These are phyloP conservation scores for Cruciata laevipes DNA, from an alignment of 257 asterid genomes.

Conservation along the genomic window DNA sequence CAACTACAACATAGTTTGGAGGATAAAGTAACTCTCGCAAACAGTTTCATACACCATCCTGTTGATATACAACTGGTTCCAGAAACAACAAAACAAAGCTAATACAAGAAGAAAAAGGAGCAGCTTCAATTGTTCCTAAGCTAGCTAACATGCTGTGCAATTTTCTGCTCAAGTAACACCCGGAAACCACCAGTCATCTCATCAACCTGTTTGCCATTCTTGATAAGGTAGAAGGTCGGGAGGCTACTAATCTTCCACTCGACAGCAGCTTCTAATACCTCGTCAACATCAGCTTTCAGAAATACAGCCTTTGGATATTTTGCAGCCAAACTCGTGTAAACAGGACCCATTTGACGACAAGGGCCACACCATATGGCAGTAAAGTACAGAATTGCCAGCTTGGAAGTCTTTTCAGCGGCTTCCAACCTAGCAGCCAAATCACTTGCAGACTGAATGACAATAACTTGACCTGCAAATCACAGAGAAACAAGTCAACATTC, in stretches of 20 bases:
- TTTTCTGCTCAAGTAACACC: constrained; percentile 42
- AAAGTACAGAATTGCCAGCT: constrained; percentile 61
- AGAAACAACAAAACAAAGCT: background rate
- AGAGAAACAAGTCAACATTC: background rate
- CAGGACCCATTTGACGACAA: constrained; percentile 56
- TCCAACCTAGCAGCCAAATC: constrained; percentile 41
- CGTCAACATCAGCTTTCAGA: constrained; percentile 60
- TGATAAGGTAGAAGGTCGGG: constrained; percentile 60
- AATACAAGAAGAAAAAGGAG: background rate
- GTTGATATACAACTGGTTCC: background rate
- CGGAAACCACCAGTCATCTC: constrained; percentile 46
- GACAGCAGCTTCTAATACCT: constrained; percentile 48
- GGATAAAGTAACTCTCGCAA: background rate
- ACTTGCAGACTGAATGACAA: constrained; percentile 38
- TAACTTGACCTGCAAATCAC: constrained; percentile 44
- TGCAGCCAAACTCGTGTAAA: constrained; percentile 39
- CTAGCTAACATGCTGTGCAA: constrained; percentile 46
- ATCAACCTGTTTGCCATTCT: constrained; percentile 59
- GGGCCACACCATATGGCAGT: constrained; percentile 90
- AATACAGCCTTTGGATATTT: constrained; percentile 49
- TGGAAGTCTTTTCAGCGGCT: constrained; percentile 44
- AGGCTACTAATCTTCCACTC: constrained; percentile 52
- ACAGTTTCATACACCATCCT: background rate
- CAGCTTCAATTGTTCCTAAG: background rate
- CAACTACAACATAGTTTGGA: background rate